Percentiles rank a stretch among this genome's conserved stretches.
Evolutionary conservation across 2,329 filamentous ascomycete species (phyloP).

Genomic region (Camillea tinctor): DNA sequence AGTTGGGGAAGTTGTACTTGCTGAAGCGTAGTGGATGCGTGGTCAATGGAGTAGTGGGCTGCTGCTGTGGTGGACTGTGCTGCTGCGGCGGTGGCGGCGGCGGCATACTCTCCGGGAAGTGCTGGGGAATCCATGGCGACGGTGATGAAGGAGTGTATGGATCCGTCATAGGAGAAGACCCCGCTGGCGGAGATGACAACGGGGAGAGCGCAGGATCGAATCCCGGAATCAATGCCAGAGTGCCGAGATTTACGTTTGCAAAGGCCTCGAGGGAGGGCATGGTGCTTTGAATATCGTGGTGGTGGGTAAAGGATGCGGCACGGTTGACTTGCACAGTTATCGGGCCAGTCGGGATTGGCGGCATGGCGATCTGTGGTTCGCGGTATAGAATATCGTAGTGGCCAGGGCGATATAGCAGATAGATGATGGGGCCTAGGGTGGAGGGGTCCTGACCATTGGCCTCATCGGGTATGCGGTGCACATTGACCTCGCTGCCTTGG

Average conservation of each 20-base stretch:
- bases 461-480: conserved; percentile 61
- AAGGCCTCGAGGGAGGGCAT: conserved; percentile 41
- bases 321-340: conserved; percentile 52
- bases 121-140: conserved; percentile 37
- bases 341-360: conserved; percentile 28
- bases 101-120: conserved; percentile 32
- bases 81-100: conserved; percentile 30
- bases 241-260: conserved; percentile 41
- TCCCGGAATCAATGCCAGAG: conserved; percentile 48
- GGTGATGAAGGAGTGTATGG: conserved; percentile 36
- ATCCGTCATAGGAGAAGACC: conserved; percentile 31
- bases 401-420: conserved; percentile 66
- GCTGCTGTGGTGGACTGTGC: conserved; percentile 29
- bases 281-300: conserved; percentile 42
- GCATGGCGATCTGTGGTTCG: conserved; percentile 31
- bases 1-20: conserved; percentile 48
- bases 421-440: conserved; percentile 50
- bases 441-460: conserved; percentile 44
- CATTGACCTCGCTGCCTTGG: conserved; percentile 72
- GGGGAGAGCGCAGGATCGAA: conserved; percentile 34
- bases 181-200: conserved; percentile 23
- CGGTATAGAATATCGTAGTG: conserved; percentile 94
- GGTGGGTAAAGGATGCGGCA: conserved; percentile 46
- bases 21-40: conserved; percentile 51
- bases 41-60: conserved; percentile 28